These are phyloP conservation scores for Aspergillus sojae DNA, from an alignment of 2,329 filamentous ascomycete species.

Conservation along the genomic window DNA sequence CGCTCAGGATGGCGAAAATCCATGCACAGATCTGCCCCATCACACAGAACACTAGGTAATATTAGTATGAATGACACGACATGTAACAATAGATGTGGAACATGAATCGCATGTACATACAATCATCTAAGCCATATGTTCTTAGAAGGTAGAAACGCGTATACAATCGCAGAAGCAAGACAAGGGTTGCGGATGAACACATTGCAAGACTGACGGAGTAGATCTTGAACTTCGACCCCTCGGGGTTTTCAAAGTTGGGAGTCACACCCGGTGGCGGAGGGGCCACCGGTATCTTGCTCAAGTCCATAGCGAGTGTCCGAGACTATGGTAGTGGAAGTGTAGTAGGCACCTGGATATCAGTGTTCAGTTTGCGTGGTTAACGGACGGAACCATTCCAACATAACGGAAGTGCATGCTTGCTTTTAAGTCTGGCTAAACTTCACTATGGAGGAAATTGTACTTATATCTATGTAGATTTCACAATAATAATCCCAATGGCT, in stretches of 20 bases:
- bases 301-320: conserved; percentile 5
- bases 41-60: conserved; percentile 10
- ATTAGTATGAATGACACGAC: background rate
- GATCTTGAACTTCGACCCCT: conserved; percentile 12
- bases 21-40: conserved; percentile 17
- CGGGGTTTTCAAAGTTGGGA: conserved; percentile 16
- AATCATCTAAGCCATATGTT: conserved; percentile 12
- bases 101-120: background rate
- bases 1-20: conserved; percentile 17
- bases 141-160: conserved; percentile 10
- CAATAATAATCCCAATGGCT: background rate
- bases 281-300: conserved; percentile 14
- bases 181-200: conserved; percentile 10
- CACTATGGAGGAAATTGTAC: background rate
- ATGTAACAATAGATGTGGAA: background rate
- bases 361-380: background rate
- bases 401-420: background rate
- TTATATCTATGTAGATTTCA: background rate
- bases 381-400: background rate
- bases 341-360: background rate
- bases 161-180: conserved; percentile 15
- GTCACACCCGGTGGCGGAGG: conserved; percentile 14
- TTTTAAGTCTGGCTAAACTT: background rate
- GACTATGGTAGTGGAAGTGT: background rate
- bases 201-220: conserved; percentile 18